Evolutionary conservation across 352 stramenopile genomes (phyloP).

Genomic region (Pythium folliculosum): DNA sequence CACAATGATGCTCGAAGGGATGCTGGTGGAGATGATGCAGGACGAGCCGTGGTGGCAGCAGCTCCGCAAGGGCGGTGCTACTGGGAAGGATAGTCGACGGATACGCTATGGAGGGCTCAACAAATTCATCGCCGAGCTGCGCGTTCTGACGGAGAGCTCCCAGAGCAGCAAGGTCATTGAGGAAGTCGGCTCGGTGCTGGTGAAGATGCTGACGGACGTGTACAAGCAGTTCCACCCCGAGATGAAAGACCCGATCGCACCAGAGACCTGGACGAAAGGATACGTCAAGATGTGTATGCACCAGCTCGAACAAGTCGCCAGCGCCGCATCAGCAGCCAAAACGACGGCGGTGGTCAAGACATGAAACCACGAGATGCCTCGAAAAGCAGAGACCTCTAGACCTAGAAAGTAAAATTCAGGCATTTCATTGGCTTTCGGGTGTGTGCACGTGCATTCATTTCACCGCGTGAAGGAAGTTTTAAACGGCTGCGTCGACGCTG

Average conservation of each 20-base stretch:
- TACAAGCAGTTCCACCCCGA: constrained; percentile 62
- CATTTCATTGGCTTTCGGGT: neutral
- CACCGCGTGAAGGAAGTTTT: neutral
- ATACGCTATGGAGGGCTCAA: constrained; percentile 66
- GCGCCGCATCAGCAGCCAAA: neutral
- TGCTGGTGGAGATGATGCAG: constrained; percentile 59
- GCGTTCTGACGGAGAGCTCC: constrained; percentile 44
- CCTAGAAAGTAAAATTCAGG: neutral
- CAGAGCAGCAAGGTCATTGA: constrained; percentile 40
- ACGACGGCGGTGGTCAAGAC: neutral
- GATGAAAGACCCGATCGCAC: constrained; percentile 43
- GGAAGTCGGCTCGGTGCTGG: constrained; percentile 34
- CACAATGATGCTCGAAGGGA: constrained; percentile 47
- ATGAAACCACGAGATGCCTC: neutral
- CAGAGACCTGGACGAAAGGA: constrained; percentile 33
- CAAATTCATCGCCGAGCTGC: constrained; percentile 69
- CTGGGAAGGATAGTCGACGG: constrained; percentile 35
- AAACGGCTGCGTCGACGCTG: too few relatives aligned
- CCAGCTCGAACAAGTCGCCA: constrained; percentile 27
- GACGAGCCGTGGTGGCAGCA: constrained; percentile 68
- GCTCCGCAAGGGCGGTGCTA: constrained; percentile 29
- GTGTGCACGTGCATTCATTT: neutral
- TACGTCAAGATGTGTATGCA: constrained; percentile 43
- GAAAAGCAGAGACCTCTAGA: neutral
- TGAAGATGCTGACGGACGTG: constrained; percentile 45